A percentile compares a stretch with the other conserved stretches of the same genome.
Conservation (phyloP, 2,329 filamentous ascomycete species). For the Ceratocystis papillata region DNA sequence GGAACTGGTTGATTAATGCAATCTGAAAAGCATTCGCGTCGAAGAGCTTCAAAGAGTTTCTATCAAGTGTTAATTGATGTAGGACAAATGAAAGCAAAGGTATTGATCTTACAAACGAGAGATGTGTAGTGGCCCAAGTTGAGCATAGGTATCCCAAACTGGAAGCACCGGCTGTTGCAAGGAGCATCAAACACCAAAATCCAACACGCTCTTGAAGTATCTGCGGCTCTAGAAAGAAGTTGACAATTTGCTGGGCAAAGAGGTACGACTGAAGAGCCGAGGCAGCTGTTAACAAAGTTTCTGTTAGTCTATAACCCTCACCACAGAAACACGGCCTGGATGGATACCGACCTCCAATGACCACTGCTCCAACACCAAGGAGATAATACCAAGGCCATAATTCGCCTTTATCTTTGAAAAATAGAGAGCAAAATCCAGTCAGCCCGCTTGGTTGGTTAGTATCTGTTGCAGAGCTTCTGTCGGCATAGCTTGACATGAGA, state of each 20-base stretch:
- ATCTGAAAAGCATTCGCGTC: conserved; percentile 29
- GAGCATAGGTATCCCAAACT: conserved; percentile 29
- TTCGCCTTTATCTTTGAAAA: conserved; percentile 21
- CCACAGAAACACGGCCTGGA: neutral
- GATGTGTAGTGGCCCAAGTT: conserved; percentile 27
- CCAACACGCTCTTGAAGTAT: conserved; percentile 19
- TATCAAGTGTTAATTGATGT: conserved; percentile 13
- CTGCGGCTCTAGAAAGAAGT: conserved; percentile 18
- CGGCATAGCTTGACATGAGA: conserved; percentile 17
- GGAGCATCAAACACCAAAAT: conserved; percentile 31
- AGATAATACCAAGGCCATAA: conserved; percentile 25
- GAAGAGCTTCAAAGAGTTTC: conserved; percentile 27
- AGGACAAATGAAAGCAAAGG: neutral
- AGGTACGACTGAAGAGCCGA: conserved; percentile 24
- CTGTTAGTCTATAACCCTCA: neutral
- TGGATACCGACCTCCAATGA: conserved; percentile 24
- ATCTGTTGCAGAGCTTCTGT: neutral
- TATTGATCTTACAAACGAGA: conserved; percentile 25
- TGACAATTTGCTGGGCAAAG: conserved; percentile 24
- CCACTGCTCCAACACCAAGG: conserved; percentile 21
- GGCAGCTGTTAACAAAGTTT: conserved; percentile 4
- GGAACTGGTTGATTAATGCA: conserved; percentile 29
- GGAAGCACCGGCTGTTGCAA: conserved; percentile 29
- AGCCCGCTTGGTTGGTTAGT: conserved; percentile 12
- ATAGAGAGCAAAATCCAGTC: conserved; percentile 18